Conservation (phyloP, 805 yeast genomes). For the Metschnikowia aberdeeniae region DNA sequence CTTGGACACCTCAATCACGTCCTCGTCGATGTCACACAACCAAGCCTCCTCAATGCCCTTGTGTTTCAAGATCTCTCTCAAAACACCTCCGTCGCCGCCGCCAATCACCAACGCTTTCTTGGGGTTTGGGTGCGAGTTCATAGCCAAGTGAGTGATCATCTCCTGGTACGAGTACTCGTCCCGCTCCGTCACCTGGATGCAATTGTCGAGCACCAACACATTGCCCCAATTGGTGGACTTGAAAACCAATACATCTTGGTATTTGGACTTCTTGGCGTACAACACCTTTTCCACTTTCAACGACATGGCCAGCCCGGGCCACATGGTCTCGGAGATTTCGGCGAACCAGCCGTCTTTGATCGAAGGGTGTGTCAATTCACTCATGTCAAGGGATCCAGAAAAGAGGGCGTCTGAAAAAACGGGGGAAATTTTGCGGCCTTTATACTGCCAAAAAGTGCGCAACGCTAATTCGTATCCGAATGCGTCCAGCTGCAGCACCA, state of each 20-base stretch:
- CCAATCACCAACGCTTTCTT: slow-evolving; percentile 92
- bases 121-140: slow-evolving; percentile 92
- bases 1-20: slow-evolving; percentile 83
- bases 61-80: slow-evolving; percentile 92
- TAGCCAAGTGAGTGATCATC: slow-evolving; percentile 92
- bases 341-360: slow-evolving; percentile 93
- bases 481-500: background rate
- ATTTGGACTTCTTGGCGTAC: slow-evolving; percentile 79
- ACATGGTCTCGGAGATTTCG: slow-evolving; percentile 90
- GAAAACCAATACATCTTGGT: slow-evolving; percentile 92
- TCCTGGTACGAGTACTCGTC: slow-evolving; percentile 98
- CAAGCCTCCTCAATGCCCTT: slow-evolving; percentile 80
- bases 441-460: slow-evolving; percentile 3
- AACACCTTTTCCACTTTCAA: slow-evolving; percentile 82
- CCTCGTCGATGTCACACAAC: slow-evolving; percentile 93
- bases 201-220: slow-evolving; percentile 91
- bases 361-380: slow-evolving; percentile 51
- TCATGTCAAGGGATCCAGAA: slow-evolving; percentile 11
- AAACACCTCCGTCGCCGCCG: slow-evolving; percentile 99
- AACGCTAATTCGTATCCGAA: background rate
- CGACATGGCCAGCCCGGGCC: slow-evolving; percentile 99
- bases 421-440: background rate
- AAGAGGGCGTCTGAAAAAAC: background rate
- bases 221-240: slow-evolving; percentile 93
- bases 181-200: slow-evolving; percentile 93